These are phyloP conservation scores for Hypericum androsaemum DNA, from an alignment of 345 rosid species.

Conservation along the genomic window DNA sequence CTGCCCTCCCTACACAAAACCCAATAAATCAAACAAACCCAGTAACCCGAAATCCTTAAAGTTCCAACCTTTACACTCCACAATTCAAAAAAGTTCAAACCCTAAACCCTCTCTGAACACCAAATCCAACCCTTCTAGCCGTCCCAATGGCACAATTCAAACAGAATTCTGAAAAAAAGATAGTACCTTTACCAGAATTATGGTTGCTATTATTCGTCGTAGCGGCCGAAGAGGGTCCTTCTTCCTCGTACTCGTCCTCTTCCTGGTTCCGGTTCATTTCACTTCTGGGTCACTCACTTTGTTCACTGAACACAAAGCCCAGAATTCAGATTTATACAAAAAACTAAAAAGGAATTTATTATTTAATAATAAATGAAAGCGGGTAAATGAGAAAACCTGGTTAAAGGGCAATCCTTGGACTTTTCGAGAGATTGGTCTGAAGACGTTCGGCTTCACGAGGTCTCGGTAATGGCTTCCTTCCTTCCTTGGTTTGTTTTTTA, in stretches of 20 bases:
- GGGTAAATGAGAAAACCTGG: too few relatives aligned
- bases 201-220: constrained; percentile 8
- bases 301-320: neutral
- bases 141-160: neutral
- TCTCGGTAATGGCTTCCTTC: too few relatives aligned
- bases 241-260: constrained; percentile 78
- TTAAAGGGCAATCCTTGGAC: too few relatives aligned
- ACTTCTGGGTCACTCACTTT: neutral
- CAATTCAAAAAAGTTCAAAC: neutral
- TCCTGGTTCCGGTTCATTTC: constrained; percentile 52
- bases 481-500: too few relatives aligned
- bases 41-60: neutral
- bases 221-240: constrained; percentile 40
- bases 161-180: constrained; percentile 5
- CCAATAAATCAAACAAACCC: constrained; percentile 4
- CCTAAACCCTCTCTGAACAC: neutral
- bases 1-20: constrained; percentile 31
- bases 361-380: too few relatives aligned
- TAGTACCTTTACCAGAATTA: constrained; percentile 20
- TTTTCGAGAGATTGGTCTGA: too few relatives aligned
- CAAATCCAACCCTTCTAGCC: neutral
- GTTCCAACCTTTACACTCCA: too few relatives aligned
- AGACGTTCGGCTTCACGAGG: too few relatives aligned
- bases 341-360: neutral
- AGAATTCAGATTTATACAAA: constrained; percentile 2